Evolutionary conservation across 1,139 yeast genomes (phyloP).

Genomic region (Saccharomyces hybrid): DNA sequence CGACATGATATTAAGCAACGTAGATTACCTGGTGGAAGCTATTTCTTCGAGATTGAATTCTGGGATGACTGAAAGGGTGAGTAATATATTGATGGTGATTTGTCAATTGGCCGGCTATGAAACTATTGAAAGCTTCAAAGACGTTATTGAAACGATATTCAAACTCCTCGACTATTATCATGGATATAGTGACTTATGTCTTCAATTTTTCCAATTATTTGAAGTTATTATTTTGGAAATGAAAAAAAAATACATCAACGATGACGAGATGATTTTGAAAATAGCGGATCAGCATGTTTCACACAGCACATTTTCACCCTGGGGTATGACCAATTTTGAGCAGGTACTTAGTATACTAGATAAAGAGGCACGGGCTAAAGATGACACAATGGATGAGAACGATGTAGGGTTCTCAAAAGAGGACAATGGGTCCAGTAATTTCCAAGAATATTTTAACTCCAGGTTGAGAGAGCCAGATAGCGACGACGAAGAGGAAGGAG

Average conservation of each 20-base stretch:
- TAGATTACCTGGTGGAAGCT: slow-evolving; percentile 75
- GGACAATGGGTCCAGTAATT: slow-evolving; percentile 18
- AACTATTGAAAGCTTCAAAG: slow-evolving; percentile 60
- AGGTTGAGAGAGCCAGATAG: slow-evolving; percentile 18
- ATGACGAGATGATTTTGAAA: slow-evolving; percentile 16
- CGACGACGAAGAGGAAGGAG: slow-evolving; percentile 24
- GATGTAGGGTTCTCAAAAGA: slow-evolving; percentile 1
- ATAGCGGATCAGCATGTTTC: slow-evolving; percentile 8
- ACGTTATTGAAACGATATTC: slow-evolving; percentile 66
- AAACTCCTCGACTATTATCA: slow-evolving; percentile 75
- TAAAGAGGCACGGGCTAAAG: slow-evolving; percentile 4
- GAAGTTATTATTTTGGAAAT: slow-evolving; percentile 55
- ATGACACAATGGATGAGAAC: slow-evolving; percentile 6
- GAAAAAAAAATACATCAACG: slow-evolving; percentile 34
- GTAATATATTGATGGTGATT: slow-evolving; percentile 60
- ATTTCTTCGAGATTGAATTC: slow-evolving; percentile 61
- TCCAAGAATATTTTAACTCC: slow-evolving; percentile 28
- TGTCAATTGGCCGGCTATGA: slow-evolving; percentile 62
- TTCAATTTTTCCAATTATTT: slow-evolving; percentile 69
- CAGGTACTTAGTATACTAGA: slow-evolving; percentile 18
- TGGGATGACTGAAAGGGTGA: slow-evolving; percentile 66
- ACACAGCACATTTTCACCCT: slow-evolving; percentile 16
- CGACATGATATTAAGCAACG: slow-evolving; percentile 52
- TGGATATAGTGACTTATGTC: slow-evolving; percentile 65
- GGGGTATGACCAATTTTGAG: slow-evolving; percentile 20